Conservation (phyloP, 2,329 filamentous ascomycete genomes). For the Torrubiella hemipterigena region DNA sequence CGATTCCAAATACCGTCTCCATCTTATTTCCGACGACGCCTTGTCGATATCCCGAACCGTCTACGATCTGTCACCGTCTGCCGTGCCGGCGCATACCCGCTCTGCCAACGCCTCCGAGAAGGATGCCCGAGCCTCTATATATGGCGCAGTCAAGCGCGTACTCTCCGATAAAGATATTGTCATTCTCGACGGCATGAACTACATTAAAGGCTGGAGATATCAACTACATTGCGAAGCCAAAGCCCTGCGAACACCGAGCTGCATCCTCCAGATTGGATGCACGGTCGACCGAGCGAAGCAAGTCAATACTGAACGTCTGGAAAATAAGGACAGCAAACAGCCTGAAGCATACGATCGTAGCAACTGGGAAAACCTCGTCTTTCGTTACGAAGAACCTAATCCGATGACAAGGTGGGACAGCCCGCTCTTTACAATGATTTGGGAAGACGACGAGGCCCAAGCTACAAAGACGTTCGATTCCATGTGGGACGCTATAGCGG, state of each 20-base stretch:
- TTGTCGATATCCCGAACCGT: conserved; percentile 58
- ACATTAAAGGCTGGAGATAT: conserved; percentile 84
- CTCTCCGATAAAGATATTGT: conserved; percentile 64
- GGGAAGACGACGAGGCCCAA: conserved; percentile 59
- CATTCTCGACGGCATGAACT: conserved; percentile 70
- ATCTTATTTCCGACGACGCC: conserved; percentile 62
- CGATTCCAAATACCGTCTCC: conserved; percentile 46
- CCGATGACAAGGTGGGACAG: conserved; percentile 77
- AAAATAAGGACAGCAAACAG: conserved; percentile 12
- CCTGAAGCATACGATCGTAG: conserved; percentile 35
- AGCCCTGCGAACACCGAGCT: conserved; percentile 62
- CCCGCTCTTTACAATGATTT: conserved; percentile 67
- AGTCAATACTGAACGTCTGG: conserved; percentile 50
- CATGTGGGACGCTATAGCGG: conserved; percentile 66
- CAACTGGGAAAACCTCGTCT: conserved; percentile 70
- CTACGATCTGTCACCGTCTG: conserved; percentile 49
- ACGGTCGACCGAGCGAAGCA: conserved; percentile 35
- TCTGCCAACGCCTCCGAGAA: conserved; percentile 69
- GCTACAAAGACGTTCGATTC: conserved; percentile 42
- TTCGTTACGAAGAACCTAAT: conserved; percentile 78
- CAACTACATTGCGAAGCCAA: conserved; percentile 80
- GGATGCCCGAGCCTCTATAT: conserved; percentile 64
- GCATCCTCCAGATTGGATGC: conserved; percentile 57
- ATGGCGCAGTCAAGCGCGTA: conserved; percentile 66
- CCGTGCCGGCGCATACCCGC: conserved; percentile 45